Evolutionary conservation across 2,329 filamentous ascomycete genomes (phyloP), one percentile per base, ranked within the genome.

Genomic region (Monilinia vaccinii-corymbosi): DNA sequence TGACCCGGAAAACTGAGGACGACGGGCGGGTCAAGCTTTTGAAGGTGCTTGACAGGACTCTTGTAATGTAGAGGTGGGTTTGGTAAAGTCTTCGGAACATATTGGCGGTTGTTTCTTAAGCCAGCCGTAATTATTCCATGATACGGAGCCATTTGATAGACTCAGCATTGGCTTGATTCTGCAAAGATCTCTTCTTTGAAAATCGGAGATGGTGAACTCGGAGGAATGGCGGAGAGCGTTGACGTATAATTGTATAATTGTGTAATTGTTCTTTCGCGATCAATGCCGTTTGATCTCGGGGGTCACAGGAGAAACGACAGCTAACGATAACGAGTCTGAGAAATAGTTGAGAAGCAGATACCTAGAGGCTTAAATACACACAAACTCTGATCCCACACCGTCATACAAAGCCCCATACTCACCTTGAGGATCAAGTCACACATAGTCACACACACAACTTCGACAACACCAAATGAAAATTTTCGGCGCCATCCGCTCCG

Each of bases 111-210:
- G 25, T 45, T 44, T 31, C 40, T 32, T 23, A 60, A 53, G 7
- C 49, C 57, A 18, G 57, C 57, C 25, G 57, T 55, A 8, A 60
- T 55, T 14, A 60, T 36, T 40, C 57, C 57, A 55, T 60, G 49
- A 23, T 60, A 60, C 11, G 57, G 57, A 38, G 57, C 49, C 57
- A 60, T 60, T 36, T 45, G 28, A 13, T 34, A 34, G 40, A 46
- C 16, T 36, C 48, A n/a, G 31, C 48, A 52, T 59, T 59, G 38
- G 13, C 31, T 52, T 34, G 25, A 34, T 44, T 55, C 13, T 42
- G n/a, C 0, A 1, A 32, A 34, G n/a, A 7, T 6, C 21, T 13
- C 7, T 32, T 53, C 10, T 18, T 28, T 4, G 14, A 44, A 32
- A 28, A 32, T 14, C 25, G n/a, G n/a, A 16, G 18, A 23, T 18